Base-by-base conservation (phyloP, 2,329 filamentous ascomycete genomes). In the Pochonia chlamydosporia region DNA sequence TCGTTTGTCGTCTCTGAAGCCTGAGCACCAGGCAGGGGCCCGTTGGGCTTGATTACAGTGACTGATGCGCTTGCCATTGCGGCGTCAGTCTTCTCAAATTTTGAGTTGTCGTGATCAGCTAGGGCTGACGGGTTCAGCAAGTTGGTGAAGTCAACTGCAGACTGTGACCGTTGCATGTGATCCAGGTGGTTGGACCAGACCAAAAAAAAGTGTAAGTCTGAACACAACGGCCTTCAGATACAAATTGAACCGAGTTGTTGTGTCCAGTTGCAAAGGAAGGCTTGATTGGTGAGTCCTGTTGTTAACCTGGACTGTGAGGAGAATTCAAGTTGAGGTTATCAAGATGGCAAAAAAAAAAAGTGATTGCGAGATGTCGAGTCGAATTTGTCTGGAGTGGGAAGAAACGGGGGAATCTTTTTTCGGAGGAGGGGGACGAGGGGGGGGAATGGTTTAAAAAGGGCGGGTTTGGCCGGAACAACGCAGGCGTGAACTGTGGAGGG, bases 81-180 rank as follows among this genome's bases (percentile, higher is more conserved):
- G 57, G 56, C 57, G 61, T 59, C 57, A 48, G 54, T 50, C 62
- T 66, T 52, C 53, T 68, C 59, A 51, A 59, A 36, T 48, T 51
- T 56, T 23, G 53, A 52, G 43, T 48, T 44, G 52, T 59, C 50
- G 47, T 56, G 49, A 35, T 61, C 56, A 51, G 55, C 52, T 36
- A 56, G 49, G 44, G 51, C 52, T 48, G 56, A 56, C 43, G 83
- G 83, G 63, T 87, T 88, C 62, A 89, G 79, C 64, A 88, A 80
- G 76, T 81, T 86, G 65, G 80, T 81, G 69, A 88, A 86, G 77
- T 85, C 83, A 70, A 85, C 81, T 66, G 83, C 81, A 57, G 84
- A 85, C 61, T 79, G 76, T 75, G 81, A 76, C 69, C 81, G 81
- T 78, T 87, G 84, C 84, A 89, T 88, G 78, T 84, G 82, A 82